Conservation (phyloP, 805 yeast species). For the Scheffersomyces stipitis region DNA sequence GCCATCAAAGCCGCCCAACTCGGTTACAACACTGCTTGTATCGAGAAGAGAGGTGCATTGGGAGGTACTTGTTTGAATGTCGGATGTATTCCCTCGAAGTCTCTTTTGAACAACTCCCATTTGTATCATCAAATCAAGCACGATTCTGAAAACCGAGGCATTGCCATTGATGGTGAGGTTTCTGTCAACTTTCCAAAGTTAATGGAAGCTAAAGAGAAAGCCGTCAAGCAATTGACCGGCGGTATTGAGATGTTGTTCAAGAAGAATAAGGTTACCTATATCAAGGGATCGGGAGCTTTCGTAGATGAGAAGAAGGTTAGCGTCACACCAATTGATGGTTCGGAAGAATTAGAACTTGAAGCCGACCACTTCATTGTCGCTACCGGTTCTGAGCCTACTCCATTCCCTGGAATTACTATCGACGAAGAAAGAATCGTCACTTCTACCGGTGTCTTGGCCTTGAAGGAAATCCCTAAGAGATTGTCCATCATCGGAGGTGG, state of each 20-base stretch:
- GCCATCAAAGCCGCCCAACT: constrained; percentile 98
- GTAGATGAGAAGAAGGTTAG: constrained; percentile 73
- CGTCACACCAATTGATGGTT: constrained; percentile 86
- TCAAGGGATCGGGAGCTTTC: constrained; percentile 91
- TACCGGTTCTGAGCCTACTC: constrained; percentile 97
- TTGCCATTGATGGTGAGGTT: constrained; percentile 75
- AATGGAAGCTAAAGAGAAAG: constrained; percentile 89
- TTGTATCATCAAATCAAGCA: constrained; percentile 83
- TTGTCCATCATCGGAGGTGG: constrained; percentile 97
- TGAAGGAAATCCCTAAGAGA: constrained; percentile 89
- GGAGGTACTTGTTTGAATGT: constrained; percentile 99
- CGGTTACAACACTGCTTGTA: constrained; percentile 91
- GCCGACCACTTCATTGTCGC: constrained; percentile 93
- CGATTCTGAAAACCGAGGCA: constrained; percentile 87
- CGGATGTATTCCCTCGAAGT: constrained; percentile 98
- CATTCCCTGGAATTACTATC: constrained; percentile 96
- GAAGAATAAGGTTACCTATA: constrained; percentile 91
- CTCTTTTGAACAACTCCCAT: constrained; percentile 91
- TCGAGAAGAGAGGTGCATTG: constrained; percentile 92
- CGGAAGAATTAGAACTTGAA: constrained; percentile 64
- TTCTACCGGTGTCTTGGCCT: constrained; percentile 86
- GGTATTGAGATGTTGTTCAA: constrained; percentile 95
- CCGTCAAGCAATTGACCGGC: constrained; percentile 85
- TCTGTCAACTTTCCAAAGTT: constrained; percentile 71
- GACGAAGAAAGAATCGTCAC: constrained; percentile 97